Evolutionary conservation across 805 yeast genomes (phyloP), one percentile per base, ranked within the genome.

Genomic region (Candida ipomoeae): DNA sequence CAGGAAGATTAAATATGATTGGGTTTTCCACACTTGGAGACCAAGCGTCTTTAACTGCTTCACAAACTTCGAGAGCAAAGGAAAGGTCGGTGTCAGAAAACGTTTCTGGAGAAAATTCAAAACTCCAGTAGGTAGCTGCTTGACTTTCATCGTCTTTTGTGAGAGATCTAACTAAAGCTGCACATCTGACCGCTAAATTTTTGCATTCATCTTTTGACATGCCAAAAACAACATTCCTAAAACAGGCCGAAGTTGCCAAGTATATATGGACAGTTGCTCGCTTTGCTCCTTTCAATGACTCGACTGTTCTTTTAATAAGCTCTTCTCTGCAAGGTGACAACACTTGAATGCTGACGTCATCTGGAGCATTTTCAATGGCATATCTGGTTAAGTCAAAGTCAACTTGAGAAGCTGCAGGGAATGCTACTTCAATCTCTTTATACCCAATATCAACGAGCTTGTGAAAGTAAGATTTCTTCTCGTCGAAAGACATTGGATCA

Each of bases 401-500:
- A 29, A 80, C 76, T 64, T 86, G 91, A 3, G 89, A 82, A 3
- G 94, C 94, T 15, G 87, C 77, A 5, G 94, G 94, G 67, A 87
- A 87, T 0, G 90, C 82, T 18, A 87, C 94, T 66, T 87, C 94
- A 51, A 87, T 87, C 66, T 87, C 94, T 64, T 87, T 87, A 69
- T 84, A 87, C 0, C 95, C 95, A 38, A 86, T 68, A 26, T 84
- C 86, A 14, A 86, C 77, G 39, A 87, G 72, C 64, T 85, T 83
- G 48, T 79, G 70, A 65, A 86, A 85, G 68, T 84, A 87, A 48
- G 74, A 79, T 62, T 83, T 83, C 69, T 87, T 87, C 61, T 87
- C 91, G n/a, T 73, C 83, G 40, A 85, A 74, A n/a, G 85, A 75
- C 95, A 87, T 87, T 48, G 94, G 95, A 62, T 87, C 94, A 0